Conservation (phyloP, 192 early-diverging fungal species). For the Coemansia sp. region DNA sequence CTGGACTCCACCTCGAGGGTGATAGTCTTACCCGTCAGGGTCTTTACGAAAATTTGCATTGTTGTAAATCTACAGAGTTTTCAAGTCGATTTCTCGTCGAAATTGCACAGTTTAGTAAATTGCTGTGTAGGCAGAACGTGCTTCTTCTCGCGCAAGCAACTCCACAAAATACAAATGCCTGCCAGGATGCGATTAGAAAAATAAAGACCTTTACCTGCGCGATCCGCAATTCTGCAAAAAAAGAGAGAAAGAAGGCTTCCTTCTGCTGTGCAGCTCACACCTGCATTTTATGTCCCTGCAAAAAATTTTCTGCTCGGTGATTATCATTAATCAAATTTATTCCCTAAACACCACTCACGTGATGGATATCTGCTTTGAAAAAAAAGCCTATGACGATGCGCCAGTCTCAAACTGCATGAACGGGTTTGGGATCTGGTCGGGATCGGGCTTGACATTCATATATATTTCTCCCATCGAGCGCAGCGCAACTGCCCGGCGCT, state of each 20-base stretch:
- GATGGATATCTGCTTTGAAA: too few species aligned
- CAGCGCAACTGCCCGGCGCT: conserved; percentile 76
- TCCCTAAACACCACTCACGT: conserved; percentile 10
- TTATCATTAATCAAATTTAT: conserved; percentile 6
- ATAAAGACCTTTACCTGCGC: conserved; percentile 48
- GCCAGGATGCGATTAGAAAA: conserved; percentile 10
- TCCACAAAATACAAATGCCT: neutral
- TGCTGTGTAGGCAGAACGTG: conserved; percentile 29
- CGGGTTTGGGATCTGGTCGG: conserved; percentile 42
- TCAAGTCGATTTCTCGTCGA: too few species aligned
- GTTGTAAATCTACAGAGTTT: conserved; percentile 10
- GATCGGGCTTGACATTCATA: conserved; percentile 65
- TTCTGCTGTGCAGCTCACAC: conserved; percentile 2
- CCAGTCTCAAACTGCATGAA: conserved; percentile 35
- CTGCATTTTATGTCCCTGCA: conserved; percentile 12
- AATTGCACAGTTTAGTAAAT: conserved; percentile 14
- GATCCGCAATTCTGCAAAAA: conserved; percentile 56
- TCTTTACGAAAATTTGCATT: conserved; percentile 84
- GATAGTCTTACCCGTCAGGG: conserved; percentile 82
- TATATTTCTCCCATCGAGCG: conserved; percentile 84
- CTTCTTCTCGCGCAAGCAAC: conserved; percentile 47
- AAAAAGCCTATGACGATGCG: conserved; percentile 2
- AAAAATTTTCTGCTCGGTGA: conserved; percentile 5
- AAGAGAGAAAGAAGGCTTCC: conserved; percentile 44
- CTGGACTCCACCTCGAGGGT: conserved; percentile 89